Percentiles rank a stretch among this genome's conserved stretches.
Conservation (phyloP, 345 rosid genomes). For the Boechera divaricarpa region DNA sequence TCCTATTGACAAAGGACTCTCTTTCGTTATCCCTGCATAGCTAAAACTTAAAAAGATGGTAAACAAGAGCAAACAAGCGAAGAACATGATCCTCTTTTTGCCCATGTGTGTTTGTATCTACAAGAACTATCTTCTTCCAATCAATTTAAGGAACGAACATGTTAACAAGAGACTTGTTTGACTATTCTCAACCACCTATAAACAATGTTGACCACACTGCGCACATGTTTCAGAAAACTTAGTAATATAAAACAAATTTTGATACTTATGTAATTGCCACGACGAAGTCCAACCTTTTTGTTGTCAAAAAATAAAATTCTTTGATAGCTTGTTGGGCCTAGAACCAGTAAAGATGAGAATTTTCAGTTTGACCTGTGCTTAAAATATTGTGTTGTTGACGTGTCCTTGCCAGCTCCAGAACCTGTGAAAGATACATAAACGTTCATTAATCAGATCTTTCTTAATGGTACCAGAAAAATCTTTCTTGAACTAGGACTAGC, state of each 20-base stretch:
- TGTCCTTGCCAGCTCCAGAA: background rate
- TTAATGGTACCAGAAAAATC: background rate
- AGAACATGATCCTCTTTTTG: background rate
- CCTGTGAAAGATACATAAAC: background rate
- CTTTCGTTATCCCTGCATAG: slow-evolving; percentile 6
- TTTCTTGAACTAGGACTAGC: background rate
- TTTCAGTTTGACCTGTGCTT: background rate
- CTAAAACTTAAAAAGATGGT: background rate
- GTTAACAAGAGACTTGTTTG: background rate
- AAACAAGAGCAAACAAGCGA: slow-evolving; percentile 15
- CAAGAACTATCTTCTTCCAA: slow-evolving; percentile 1
- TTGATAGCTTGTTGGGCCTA: background rate
- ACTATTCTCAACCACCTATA: slow-evolving; percentile 3
- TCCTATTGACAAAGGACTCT: slow-evolving; percentile 6
- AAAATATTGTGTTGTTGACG: background rate
- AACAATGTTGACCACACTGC: background rate
- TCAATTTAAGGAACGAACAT: background rate
- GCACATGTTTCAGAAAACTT: background rate
- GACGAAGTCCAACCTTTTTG: no score
- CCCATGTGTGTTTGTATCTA: slow-evolving; percentile 7
- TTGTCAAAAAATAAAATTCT: no score
- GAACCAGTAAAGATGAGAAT: background rate
- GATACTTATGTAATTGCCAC: no score
- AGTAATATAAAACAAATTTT: background rate
- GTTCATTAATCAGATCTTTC: background rate